Percentiles rank a stretch among this genome's conserved stretches.
phyloP scores from a whole-genome alignment of 352 stramenopile genomes.

The Thalassiosira hispida region DNA sequence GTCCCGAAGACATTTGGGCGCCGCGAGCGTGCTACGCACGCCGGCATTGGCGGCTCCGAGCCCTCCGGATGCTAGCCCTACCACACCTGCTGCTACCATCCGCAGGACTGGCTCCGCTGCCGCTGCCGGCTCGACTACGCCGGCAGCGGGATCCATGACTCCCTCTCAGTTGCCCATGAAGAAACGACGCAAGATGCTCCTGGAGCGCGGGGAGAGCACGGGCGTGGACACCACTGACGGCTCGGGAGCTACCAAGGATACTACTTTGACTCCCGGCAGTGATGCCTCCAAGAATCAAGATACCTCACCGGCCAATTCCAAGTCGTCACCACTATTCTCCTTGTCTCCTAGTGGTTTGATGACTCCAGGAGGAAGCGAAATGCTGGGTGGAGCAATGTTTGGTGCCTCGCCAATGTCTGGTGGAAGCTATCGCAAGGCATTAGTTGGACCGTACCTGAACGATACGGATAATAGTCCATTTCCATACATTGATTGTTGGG shows the following conservation, averaged over 20 bases:
- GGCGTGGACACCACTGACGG: background rate
- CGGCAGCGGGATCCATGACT: background rate
- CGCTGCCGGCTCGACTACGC: background rate
- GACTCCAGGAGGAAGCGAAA: slow-evolving; percentile 14
- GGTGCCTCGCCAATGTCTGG: slow-evolving; percentile 11
- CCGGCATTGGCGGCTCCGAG: background rate
- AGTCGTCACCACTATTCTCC: slow-evolving; percentile 14
- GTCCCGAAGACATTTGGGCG: slow-evolving; percentile 4
- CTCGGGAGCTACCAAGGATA: background rate
- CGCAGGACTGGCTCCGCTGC: background rate
- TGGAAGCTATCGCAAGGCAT: slow-evolving; percentile 13
- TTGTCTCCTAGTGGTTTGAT: slow-evolving; percentile 28
- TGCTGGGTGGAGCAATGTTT: slow-evolving; percentile 11
- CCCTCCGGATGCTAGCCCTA: background rate
- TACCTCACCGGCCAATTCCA: background rate
- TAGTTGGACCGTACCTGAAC: slow-evolving; percentile 17
- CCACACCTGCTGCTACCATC: background rate
- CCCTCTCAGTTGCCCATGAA: slow-evolving; percentile 48
- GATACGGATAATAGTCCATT: slow-evolving; percentile 8
- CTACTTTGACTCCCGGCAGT: slow-evolving; percentile 15
- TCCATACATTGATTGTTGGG: slow-evolving; percentile 48
- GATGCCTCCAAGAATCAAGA: background rate
- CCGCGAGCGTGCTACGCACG: background rate
- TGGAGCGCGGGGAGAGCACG: slow-evolving; percentile 1
- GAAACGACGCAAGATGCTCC: slow-evolving; percentile 30